phyloP scores from a whole-genome alignment of 2,329 filamentous ascomycete genomes.

The Aureobasidium melanogenum region DNA sequence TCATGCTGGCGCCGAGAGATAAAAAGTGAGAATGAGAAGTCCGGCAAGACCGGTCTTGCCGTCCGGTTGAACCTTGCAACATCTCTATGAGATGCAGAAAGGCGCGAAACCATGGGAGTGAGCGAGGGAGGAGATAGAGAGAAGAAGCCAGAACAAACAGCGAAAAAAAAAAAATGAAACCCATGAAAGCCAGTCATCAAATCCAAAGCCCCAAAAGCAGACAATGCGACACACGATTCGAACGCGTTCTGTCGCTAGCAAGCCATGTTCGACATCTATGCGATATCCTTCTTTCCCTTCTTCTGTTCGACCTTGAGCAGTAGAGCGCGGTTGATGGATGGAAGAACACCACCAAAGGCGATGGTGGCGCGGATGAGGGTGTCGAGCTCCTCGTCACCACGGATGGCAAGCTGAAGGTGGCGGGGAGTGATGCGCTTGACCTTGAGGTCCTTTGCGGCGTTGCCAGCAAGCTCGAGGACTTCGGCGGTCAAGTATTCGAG shows the following conservation, averaged over 20 bases:
- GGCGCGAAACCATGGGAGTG: not conserved
- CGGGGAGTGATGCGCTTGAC: constrained; percentile 99
- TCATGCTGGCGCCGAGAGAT: constrained; percentile 8
- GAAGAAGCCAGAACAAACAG: not conserved
- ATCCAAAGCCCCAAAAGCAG: not conserved
- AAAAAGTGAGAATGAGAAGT: not conserved
- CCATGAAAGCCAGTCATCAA: constrained; percentile 11
- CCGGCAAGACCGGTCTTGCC: not conserved
- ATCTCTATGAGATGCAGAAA: not conserved
- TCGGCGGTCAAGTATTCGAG: constrained; percentile 97
- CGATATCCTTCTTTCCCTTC: constrained; percentile 57
- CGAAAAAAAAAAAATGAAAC: constrained; percentile 11
- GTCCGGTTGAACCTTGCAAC: not conserved
- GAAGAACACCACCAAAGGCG: constrained; percentile 94
- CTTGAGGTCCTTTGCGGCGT: constrained; percentile 98
- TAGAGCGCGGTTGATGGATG: constrained; percentile 96
- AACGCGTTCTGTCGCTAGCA: not conserved
- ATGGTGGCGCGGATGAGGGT: constrained; percentile 96
- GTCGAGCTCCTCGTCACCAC: constrained; percentile 96
- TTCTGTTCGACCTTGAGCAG: constrained; percentile 95
- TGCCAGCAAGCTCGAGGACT: constrained; percentile 95
- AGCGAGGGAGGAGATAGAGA: not conserved
- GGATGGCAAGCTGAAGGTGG: constrained; percentile 94
- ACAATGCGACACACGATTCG: not conserved
- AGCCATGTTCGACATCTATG: not conserved